Evolutionary conservation across 768 basidiomycete genomes (phyloP).

Genomic region (Trametes meyenii): DNA sequence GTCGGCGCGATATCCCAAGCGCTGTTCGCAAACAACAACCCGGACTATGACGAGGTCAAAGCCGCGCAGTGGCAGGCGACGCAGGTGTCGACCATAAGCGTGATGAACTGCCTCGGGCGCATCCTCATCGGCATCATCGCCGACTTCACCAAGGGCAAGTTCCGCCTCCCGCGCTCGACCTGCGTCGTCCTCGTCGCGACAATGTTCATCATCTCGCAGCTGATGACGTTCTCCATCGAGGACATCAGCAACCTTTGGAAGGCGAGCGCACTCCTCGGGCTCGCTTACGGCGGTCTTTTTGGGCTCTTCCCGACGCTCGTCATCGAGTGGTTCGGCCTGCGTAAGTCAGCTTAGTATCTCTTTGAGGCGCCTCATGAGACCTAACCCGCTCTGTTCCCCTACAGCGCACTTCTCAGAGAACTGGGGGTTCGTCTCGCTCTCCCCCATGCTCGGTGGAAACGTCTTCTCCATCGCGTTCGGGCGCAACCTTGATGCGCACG

Average conservation of each 20-base stretch:
- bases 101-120: constrained; percentile 82
- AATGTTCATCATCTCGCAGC: constrained; percentile 74
- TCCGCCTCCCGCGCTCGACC: constrained; percentile 65
- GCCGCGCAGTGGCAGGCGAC: constrained; percentile 78
- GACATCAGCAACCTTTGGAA: constrained; percentile 69
- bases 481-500: constrained; percentile 76
- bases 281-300: constrained; percentile 75
- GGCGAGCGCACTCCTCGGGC: constrained; percentile 54
- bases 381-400: background rate
- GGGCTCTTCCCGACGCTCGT: constrained; percentile 75
- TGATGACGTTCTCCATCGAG: constrained; percentile 56
- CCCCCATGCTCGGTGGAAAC: constrained; percentile 81
- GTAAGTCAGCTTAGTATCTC: constrained; percentile 46
- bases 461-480: constrained; percentile 86
- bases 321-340: constrained; percentile 88
- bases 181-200: constrained; percentile 67
- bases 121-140: constrained; percentile 75
- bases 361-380: background rate
- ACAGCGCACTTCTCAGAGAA: constrained; percentile 80
- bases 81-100: constrained; percentile 81
- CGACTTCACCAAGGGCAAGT: constrained; percentile 61
- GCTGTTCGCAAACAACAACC: constrained; percentile 60
- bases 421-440: constrained; percentile 77
- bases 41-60: constrained; percentile 64
- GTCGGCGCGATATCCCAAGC: constrained; percentile 79